A percentile compares a stretch with the other conserved stretches of the same genome.
These are phyloP conservation scores for Suhomyces chickasaworum DNA, from an alignment of 1,139 yeast genomes.

Conservation along the genomic window DNA sequence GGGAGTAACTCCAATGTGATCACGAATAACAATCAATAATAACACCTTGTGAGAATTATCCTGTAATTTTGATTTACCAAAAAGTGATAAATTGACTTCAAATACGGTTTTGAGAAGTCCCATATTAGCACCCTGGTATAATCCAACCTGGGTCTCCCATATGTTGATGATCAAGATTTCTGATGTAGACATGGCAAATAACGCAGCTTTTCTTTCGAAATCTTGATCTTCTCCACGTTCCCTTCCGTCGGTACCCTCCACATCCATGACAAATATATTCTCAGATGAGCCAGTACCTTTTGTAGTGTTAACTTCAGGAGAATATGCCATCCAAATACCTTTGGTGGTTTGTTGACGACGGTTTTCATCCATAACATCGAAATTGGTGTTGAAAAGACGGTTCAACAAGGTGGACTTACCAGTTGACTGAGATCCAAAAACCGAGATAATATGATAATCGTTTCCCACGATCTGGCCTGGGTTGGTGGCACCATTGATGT, in stretches of 20 bases:
- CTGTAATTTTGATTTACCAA: constrained; percentile 49
- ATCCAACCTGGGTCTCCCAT: constrained; percentile 97
- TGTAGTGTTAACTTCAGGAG: constrained; percentile 38
- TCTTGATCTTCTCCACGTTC: constrained; percentile 99
- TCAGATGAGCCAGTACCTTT: constrained; percentile 21
- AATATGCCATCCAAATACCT: constrained; percentile 90
- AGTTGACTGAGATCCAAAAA: constrained; percentile 95
- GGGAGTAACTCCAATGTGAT: constrained; percentile 88
- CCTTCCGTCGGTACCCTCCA: constrained; percentile 97
- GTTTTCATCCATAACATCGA: constrained; percentile 90
- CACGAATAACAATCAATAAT: constrained; percentile 86
- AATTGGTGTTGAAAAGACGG: constrained; percentile 78
- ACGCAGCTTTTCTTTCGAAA: constrained; percentile 93
- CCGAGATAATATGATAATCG: constrained; percentile 87
- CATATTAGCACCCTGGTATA: constrained; percentile 98
- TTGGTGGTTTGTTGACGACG: constrained; percentile 86
- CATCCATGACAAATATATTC: constrained; percentile 84
- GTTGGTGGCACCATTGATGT: constrained; percentile 38
- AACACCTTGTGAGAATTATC: constrained; percentile 63
- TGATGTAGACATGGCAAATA: constrained; percentile 90
- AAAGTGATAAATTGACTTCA: constrained; percentile 87
- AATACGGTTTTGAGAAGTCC: constrained; percentile 92
- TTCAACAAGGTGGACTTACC: constrained; percentile 93
- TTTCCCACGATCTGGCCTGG: constrained; percentile 53
- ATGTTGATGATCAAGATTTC: constrained; percentile 88